phyloP scores from a whole-genome alignment of 1,139 yeast species.

The Pichia sp. region DNA sequence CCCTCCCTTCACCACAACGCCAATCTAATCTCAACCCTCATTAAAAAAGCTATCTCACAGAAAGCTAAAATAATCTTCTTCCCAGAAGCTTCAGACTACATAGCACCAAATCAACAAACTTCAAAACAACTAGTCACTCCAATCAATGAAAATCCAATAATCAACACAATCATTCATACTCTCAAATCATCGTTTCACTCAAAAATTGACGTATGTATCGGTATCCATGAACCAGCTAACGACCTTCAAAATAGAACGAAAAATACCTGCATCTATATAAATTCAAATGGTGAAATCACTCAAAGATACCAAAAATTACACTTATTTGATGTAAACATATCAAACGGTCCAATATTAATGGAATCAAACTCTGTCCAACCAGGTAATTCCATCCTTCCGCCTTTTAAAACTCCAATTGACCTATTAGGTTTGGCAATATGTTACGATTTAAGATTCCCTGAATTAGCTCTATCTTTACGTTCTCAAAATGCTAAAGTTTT shows the following conservation, averaged over 20 bases:
- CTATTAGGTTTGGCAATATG: slow-evolving; percentile 63
- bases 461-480: slow-evolving; percentile 59
- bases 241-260: slow-evolving; percentile 39
- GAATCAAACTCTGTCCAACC: slow-evolving; percentile 81
- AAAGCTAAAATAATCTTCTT: slow-evolving; percentile 66
- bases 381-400: slow-evolving; percentile 49
- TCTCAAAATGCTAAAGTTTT: slow-evolving; percentile 69
- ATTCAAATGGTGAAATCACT: slow-evolving; percentile 53
- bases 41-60: slow-evolving; percentile 52
- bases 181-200: not conserved
- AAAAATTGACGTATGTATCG: slow-evolving; percentile 48
- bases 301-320: slow-evolving; percentile 80
- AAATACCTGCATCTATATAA: slow-evolving; percentile 69
- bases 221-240: slow-evolving; percentile 69
- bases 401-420: slow-evolving; percentile 57
- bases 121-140: slow-evolving; percentile 44
- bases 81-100: slow-evolving; percentile 91
- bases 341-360: slow-evolving; percentile 64
- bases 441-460: slow-evolving; percentile 87
- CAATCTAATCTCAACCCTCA: slow-evolving; percentile 46
- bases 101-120: slow-evolving; percentile 63
- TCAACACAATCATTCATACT: slow-evolving; percentile 35
- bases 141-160: not conserved
- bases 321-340: slow-evolving; percentile 80
- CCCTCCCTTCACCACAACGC: slow-evolving; percentile 57